These are phyloP conservation scores for Tricholoma sp. DNA, from an alignment of 768 basidiomycete species.

Conservation along the genomic window DNA sequence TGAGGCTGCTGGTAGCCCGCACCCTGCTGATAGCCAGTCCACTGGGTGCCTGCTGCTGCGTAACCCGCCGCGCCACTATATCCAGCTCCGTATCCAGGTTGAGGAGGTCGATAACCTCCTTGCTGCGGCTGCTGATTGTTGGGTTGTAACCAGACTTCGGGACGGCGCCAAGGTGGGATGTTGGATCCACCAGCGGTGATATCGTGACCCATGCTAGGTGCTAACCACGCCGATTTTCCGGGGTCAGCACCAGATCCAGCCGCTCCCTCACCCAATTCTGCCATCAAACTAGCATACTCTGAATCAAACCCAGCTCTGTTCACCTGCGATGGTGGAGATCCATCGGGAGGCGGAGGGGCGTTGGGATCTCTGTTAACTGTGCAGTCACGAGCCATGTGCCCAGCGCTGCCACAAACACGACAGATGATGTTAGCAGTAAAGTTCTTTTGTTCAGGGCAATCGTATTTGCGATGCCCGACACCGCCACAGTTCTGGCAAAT, in stretches of 20 bases:
- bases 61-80: constrained; percentile 42
- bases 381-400: constrained; percentile 99
- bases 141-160: constrained; percentile 77
- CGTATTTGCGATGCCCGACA: constrained; percentile 96
- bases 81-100: constrained; percentile 46
- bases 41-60: constrained; percentile 36
- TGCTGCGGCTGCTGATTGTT: constrained; percentile 45
- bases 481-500: constrained; percentile 96
- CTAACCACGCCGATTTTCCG: constrained; percentile 48
- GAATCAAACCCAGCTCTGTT: constrained; percentile 87
- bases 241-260: constrained; percentile 49
- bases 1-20: constrained; percentile 49
- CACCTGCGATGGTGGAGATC: constrained; percentile 44
- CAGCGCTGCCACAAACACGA: constrained; percentile 95
- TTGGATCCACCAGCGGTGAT: constrained; percentile 73
- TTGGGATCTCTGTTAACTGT: constrained; percentile 90
- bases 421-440: constrained; percentile 99
- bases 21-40: constrained; percentile 44
- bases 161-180: constrained; percentile 88
- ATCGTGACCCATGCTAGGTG: constrained; percentile 50
- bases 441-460: constrained; percentile 97
- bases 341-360: constrained; percentile 41
- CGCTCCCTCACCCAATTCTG: constrained; percentile 87
- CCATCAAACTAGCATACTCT: constrained; percentile 96
- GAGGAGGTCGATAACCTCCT: constrained; percentile 64